Conservation (phyloP, 1,284 basidiomycete genomes). For the Moesziomyces aphidis region DNA sequence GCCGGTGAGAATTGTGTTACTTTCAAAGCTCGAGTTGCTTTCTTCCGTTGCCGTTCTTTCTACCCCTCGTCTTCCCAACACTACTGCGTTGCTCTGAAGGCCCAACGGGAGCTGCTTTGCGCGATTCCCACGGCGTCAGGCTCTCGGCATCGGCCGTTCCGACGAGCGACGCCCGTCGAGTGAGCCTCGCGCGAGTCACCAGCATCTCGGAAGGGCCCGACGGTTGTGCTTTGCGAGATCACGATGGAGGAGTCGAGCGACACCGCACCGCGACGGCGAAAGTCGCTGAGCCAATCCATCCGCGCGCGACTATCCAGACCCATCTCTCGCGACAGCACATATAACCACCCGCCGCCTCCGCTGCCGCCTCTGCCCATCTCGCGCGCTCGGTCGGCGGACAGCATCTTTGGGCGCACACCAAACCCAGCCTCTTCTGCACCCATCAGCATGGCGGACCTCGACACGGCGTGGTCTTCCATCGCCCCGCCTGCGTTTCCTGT, state of each 20-base stretch:
- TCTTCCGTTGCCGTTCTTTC: no score
- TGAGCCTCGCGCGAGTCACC: no score
- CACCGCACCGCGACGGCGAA: conserved; percentile 3
- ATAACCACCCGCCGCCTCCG: not conserved
- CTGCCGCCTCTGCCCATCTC: not conserved
- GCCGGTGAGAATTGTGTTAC: no score
- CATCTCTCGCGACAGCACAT: not conserved
- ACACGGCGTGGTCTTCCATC: conserved; percentile 9
- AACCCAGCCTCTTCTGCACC: not conserved
- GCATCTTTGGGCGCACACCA: not conserved
- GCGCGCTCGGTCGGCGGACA: not conserved
- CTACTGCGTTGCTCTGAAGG: no score
- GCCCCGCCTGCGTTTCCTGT: conserved; percentile 18
- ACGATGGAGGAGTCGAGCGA: not conserved
- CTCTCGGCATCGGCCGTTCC: no score
- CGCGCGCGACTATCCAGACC: not conserved
- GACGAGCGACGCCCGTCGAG: no score
- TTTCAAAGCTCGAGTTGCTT: no score
- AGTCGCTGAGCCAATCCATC: conserved; percentile 3
- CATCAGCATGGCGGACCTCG: conserved; percentile 1
- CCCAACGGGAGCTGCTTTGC: no score
- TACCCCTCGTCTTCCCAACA: no score
- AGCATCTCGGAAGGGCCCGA: not conserved
- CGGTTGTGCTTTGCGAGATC: not conserved
- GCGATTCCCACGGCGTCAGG: no score